phyloP scores from a whole-genome alignment of 176 grass and related monocot genomes.

The Aegilops bicornis region DNA sequence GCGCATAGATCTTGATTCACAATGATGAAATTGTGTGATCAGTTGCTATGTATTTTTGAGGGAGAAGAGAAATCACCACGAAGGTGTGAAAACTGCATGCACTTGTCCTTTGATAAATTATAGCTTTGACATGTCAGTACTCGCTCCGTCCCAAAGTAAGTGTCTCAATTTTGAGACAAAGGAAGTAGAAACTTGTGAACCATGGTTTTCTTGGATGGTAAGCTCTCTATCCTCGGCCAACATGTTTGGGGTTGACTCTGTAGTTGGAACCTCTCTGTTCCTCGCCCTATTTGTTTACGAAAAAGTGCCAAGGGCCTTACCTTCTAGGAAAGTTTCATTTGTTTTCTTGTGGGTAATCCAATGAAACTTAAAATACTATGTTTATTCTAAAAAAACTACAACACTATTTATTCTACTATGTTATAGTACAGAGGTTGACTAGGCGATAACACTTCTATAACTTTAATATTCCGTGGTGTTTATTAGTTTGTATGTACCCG shows the following conservation, averaged over 20 bases:
- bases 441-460: not conserved
- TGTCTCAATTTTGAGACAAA: too few relatives aligned
- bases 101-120: not conserved
- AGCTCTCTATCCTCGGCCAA: not conserved
- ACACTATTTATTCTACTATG: not conserved
- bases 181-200: not conserved
- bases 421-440: not conserved
- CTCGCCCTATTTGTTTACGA: not conserved
- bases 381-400: too few relatives aligned
- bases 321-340: not conserved
- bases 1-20: not conserved
- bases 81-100: not conserved
- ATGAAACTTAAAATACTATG: not conserved
- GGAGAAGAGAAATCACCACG: not conserved
- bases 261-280: not conserved
- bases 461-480: not conserved
- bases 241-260: not conserved
- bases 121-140: not conserved
- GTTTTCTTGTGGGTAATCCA: not conserved
- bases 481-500: not conserved
- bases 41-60: not conserved
- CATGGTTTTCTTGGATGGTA: not conserved
- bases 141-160: too few relatives aligned
- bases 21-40: not conserved
- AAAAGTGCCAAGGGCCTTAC: not conserved